Base-by-base conservation (phyloP, 169 alveolate species). In the Plasmodium coatneyi region DNA sequence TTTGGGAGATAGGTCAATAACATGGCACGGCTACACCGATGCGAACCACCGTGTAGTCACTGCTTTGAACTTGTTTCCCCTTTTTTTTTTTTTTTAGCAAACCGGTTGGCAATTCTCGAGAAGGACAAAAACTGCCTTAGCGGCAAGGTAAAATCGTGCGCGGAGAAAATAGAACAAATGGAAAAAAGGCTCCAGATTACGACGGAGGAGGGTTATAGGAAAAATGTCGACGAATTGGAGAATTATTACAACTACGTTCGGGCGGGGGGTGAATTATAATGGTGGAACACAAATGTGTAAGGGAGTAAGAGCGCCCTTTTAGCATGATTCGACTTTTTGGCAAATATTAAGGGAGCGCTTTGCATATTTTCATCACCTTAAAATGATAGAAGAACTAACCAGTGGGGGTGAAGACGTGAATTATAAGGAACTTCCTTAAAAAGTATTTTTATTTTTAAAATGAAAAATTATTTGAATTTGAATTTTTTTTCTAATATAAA, bases 211-310 rank as follows among this genome's bases (percentile, higher is more conserved):
- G 71, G 76, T 25, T 39, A 83, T 36, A 25, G 71, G 76, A 83
- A 83, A 83, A 43, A 83, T 36, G 46, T n/a, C 9, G 74, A 83
- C 22, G 82, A 46, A 16, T 83, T 83, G 74, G 92, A 83, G 60
- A 70, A 41, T 83, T 83, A 70, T 71, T 83, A 83, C 36, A 39
- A 34, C 43, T 83, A 66, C 28, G 82, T 83, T 14, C 22, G 82
- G 49, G 46, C 7, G 79, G 70, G 39, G 34, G 70, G 54, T 43
- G 54, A 52, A 14, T 52, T 14, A 0, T n/a, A 46, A 30, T n/a
- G 25, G 52, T 52, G 39, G 41, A 56, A 56, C 22, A 49, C 34
- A 81, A 54, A 36, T 52, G 71, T n/a, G 41, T n/a, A 16, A 28
- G 39, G n/a, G 22, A 12, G 49, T 34, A 25, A 36, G n/a, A 9